phyloP scores from a whole-genome alignment of 768 basidiomycete species.

The Mrakia gelida region DNA sequence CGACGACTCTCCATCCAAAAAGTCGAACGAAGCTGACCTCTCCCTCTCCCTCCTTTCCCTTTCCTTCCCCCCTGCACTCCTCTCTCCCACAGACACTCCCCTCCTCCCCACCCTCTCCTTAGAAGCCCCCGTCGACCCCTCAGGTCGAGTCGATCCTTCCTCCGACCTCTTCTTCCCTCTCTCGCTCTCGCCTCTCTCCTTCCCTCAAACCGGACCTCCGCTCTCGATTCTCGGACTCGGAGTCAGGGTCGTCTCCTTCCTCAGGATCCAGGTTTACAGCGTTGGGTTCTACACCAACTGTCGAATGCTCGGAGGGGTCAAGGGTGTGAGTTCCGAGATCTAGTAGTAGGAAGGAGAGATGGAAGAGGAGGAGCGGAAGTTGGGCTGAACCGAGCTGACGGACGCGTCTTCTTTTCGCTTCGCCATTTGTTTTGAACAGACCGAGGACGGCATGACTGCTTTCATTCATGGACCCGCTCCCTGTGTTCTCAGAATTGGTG shows the following conservation, averaged over 20 bases:
- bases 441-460: not conserved
- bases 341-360: not conserved
- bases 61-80: not conserved
- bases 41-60: no score
- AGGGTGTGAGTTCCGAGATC: not conserved
- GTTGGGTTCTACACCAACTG: constrained; percentile 67
- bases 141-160: constrained; percentile 39
- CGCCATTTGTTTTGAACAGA: not conserved
- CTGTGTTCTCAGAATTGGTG: constrained; percentile 71
- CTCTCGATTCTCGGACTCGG: constrained; percentile 77
- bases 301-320: constrained; percentile 16
- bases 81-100: not conserved
- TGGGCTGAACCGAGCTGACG: not conserved
- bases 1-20: no score
- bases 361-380: not conserved
- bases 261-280: constrained; percentile 81
- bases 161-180: constrained; percentile 44
- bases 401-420: not conserved
- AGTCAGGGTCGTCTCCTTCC: constrained; percentile 81
- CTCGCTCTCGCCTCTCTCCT: constrained; percentile 19
- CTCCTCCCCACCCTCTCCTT: not conserved
- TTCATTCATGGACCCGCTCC: constrained; percentile 59
- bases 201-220: constrained; percentile 36
- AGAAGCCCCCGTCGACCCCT: not conserved
- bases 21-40: no score